These are phyloP conservation scores for Phytopythium sindhum DNA, from an alignment of 352 stramenopile genomes.

Conservation along the genomic window DNA sequence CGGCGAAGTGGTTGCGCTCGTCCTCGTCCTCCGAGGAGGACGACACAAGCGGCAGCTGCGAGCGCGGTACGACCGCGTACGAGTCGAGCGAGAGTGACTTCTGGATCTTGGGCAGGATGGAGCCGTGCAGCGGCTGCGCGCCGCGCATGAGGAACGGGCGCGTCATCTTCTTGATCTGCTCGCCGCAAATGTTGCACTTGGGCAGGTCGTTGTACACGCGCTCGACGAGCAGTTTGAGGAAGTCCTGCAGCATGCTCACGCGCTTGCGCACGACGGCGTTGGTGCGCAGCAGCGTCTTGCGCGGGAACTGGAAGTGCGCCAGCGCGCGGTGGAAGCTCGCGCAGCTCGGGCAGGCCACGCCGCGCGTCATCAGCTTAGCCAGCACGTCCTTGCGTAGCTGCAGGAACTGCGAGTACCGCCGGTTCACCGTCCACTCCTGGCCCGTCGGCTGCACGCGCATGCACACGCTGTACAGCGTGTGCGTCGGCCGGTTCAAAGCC, in stretches of 20 bases:
- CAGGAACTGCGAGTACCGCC: constrained; percentile 85
- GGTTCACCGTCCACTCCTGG: constrained; percentile 84
- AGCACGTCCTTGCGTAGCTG: constrained; percentile 71
- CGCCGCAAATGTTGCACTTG: constrained; percentile 70
- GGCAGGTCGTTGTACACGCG: constrained; percentile 70
- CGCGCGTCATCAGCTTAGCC: constrained; percentile 29
- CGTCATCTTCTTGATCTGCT: constrained; percentile 64
- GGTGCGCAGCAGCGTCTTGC: constrained; percentile 62
- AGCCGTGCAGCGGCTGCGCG: constrained; percentile 68
- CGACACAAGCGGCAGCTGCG: constrained; percentile 16
- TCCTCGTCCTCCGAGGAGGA: constrained; percentile 3
- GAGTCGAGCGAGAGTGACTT: constrained; percentile 68
- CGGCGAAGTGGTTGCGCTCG: background rate
- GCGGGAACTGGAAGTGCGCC: constrained; percentile 59
- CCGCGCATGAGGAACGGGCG: constrained; percentile 76
- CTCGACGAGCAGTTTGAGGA: constrained; percentile 68
- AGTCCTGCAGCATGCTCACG: constrained; percentile 63
- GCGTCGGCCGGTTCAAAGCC: constrained; percentile 74
- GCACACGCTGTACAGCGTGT: constrained; percentile 85
- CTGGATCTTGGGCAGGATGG: constrained; percentile 69
- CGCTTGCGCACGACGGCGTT: constrained; percentile 70
- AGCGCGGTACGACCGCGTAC: constrained; percentile 49
- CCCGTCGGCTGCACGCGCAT: constrained; percentile 73
- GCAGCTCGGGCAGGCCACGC: constrained; percentile 55
- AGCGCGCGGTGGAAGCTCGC: constrained; percentile 60